Evolutionary conservation across 2,329 filamentous ascomycete genomes (phyloP).

Genomic region (Trichoderma oligosporum): DNA sequence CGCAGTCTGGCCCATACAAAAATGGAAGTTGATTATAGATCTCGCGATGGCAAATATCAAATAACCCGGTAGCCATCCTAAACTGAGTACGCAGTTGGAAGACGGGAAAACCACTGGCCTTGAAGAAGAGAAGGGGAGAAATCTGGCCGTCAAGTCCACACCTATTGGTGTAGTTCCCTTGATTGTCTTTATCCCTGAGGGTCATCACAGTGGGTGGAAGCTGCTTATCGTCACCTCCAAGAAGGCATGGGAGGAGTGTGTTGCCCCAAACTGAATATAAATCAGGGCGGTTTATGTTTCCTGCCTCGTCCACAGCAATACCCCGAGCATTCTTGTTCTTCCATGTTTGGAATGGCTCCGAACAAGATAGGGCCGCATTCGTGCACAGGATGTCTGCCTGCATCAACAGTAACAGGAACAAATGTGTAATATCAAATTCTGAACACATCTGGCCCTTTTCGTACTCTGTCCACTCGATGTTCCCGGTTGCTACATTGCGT

Average conservation of each 20-base stretch:
- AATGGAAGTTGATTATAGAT: constrained; percentile 20
- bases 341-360: neutral
- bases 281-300: constrained; percentile 24
- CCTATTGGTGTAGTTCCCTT: constrained; percentile 14
- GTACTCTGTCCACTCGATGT: neutral
- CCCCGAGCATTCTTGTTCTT: neutral
- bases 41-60: constrained; percentile 20
- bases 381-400: neutral
- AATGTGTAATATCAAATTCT: constrained; percentile 22
- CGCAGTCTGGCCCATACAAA: constrained; percentile 14
- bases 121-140: constrained; percentile 20
- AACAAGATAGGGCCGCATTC: neutral
- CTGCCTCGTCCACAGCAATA: neutral
- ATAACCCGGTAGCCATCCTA: constrained; percentile 25
- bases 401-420: neutral
- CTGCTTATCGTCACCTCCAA: constrained; percentile 25
- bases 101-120: constrained; percentile 20
- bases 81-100: constrained; percentile 22
- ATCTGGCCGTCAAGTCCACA: constrained; percentile 18
- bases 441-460: neutral
- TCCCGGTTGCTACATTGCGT: constrained; percentile 12
- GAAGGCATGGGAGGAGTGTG: constrained; percentile 23
- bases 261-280: constrained; percentile 27
- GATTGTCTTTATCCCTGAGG: neutral
- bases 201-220: constrained; percentile 18